A percentile compares a stretch with the other conserved stretches of the same genome.
phyloP scores from a whole-genome alignment of 495 filamentous ascomycete species.

The Talaromyces liani region DNA sequence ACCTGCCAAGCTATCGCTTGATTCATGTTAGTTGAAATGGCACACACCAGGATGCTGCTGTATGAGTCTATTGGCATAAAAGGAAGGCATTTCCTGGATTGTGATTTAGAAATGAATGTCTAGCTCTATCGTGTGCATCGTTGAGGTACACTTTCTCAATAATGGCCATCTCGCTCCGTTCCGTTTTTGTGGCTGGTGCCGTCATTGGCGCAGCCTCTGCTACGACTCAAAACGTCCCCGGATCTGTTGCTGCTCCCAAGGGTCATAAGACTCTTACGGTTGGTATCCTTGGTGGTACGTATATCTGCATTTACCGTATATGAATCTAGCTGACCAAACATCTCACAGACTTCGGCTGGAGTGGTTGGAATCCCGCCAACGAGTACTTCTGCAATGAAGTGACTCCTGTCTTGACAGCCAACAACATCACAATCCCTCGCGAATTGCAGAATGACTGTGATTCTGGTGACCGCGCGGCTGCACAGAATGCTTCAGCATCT shows the following conservation, averaged over 20 bases:
- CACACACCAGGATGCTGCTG: too few species aligned
- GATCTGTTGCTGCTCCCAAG: slow-evolving; percentile 9
- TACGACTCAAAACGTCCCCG: neutral
- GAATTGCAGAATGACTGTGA: slow-evolving; percentile 17
- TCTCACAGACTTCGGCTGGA: slow-evolving; percentile 15
- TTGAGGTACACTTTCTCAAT: neutral
- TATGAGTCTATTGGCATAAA: neutral
- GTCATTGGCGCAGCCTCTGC: neutral
- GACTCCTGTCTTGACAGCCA: slow-evolving; percentile 10
- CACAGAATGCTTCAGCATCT: slow-evolving; percentile 14
- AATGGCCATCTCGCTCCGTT: neutral
- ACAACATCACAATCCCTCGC: slow-evolving; percentile 10
- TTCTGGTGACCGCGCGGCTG: slow-evolving; percentile 12
- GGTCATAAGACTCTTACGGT: slow-evolving; percentile 13
- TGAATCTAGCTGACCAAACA: neutral
- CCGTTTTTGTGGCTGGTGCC: neutral
- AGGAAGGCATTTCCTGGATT: neutral
- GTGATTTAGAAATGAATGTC: neutral
- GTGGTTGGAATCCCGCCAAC: slow-evolving; percentile 15
- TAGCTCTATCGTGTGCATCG: neutral
- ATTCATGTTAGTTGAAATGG: neutral
- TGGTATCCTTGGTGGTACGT: slow-evolving; percentile 14
- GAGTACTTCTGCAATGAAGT: slow-evolving; percentile 15
- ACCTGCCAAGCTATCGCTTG: neutral
- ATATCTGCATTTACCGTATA: neutral